Conservation (phyloP, 441 rosid species). For the Pelargonium cotyledonis region DNA sequence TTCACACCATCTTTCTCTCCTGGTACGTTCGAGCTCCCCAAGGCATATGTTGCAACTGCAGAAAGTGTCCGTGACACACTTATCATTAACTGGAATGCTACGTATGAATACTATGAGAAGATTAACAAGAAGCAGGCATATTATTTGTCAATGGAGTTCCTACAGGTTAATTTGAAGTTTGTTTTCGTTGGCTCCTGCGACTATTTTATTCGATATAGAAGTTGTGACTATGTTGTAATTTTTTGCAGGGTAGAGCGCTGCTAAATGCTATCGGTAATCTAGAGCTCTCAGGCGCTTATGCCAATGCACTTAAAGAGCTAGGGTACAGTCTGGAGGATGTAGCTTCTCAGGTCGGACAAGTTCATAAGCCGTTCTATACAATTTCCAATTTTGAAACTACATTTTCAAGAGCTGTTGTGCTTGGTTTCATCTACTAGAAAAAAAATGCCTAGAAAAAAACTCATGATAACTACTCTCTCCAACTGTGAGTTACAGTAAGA, state of each 20-base stretch:
- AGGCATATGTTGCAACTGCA: conserved; percentile 82
- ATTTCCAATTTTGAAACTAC: neutral
- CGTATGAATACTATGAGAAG: conserved; percentile 61
- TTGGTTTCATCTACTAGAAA: neutral
- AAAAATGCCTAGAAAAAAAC: neutral
- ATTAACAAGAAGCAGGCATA: conserved; percentile 76
- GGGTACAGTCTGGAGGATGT: conserved; percentile 73
- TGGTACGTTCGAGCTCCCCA: conserved; percentile 62
- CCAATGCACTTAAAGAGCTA: conserved; percentile 67
- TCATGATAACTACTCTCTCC: too few species aligned
- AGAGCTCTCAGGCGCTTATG: conserved; percentile 76
- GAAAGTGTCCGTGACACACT: conserved; percentile 79
- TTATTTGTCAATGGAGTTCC: conserved; percentile 88
- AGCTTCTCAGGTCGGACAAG: conserved; percentile 51
- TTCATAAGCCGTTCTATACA: neutral
- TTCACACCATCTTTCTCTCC: conserved; percentile 77
- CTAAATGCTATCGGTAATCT: conserved; percentile 86
- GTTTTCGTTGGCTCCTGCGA: neutral
- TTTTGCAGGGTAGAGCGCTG: conserved; percentile 74
- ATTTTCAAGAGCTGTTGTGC: neutral
- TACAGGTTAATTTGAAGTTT: conserved; percentile 52
- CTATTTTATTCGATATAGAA: conserved; percentile 2
- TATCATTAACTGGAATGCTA: conserved; percentile 72
- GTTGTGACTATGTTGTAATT: neutral
- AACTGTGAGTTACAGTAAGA: too few species aligned